Conservation (phyloP, 75 land plant genomes). For the Azolla pinnata region DNA sequence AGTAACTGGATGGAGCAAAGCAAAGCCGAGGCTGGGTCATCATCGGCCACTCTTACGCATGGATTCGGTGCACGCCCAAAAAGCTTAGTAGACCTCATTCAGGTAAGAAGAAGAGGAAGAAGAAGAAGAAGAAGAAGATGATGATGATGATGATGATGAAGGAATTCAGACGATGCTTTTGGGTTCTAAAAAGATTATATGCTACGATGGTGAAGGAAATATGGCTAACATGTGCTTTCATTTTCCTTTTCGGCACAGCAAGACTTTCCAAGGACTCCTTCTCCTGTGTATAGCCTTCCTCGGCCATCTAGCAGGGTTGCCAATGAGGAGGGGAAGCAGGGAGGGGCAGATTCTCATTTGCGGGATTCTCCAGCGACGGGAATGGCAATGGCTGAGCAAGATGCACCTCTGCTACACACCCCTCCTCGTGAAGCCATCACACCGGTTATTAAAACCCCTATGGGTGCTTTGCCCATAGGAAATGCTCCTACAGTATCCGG, state of each 20-base stretch:
- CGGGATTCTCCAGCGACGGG: conserved; percentile 29
- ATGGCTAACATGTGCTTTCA: not conserved
- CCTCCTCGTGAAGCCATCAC: too few species aligned
- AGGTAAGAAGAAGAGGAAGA: too few species aligned
- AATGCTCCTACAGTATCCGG: too few species aligned
- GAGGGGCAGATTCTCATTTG: conserved; percentile 43
- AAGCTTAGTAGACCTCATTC: conserved; percentile 74
- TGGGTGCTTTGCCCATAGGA: too few species aligned
- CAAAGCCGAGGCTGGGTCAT: conserved; percentile 9
- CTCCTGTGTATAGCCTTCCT: conserved; percentile 50
- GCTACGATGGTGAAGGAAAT: not conserved
- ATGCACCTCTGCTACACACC: conserved; percentile 15
- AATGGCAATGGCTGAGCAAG: conserved; percentile 22
- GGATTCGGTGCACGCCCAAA: conserved; percentile 50
- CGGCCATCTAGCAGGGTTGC: conserved; percentile 71
- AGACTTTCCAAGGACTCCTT: conserved; percentile 54
- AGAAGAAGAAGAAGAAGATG: too few species aligned
- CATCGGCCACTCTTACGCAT: conserved; percentile 15
- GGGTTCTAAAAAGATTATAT: too few species aligned
- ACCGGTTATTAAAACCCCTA: too few species aligned
- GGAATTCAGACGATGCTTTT: too few species aligned
- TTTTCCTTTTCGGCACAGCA: conserved; percentile 35
- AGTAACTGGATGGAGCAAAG: conserved; percentile 30
- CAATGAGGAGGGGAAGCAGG: conserved; percentile 50
- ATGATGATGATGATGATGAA: too few species aligned